Evolutionary conservation across 192 early-diverging fungal species (phyloP).

Genomic region (Linnemannia zychae): DNA sequence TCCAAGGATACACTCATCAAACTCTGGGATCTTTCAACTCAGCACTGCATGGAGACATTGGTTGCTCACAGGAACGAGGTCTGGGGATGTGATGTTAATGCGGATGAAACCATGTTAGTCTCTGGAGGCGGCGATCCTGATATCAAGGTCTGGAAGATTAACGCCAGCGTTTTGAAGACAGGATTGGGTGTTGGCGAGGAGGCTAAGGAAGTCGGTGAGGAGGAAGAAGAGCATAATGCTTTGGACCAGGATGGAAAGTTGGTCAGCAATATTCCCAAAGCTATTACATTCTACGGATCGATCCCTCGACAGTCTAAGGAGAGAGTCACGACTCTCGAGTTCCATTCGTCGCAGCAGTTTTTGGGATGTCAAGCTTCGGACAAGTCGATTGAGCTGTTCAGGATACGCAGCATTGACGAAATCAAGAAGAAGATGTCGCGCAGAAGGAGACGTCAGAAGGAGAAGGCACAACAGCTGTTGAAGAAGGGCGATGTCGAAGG

Average conservation of each 20-base stretch:
- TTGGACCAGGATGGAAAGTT: slow-evolving; percentile 3
- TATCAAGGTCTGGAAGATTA: slow-evolving; percentile 91
- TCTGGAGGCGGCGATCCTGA: slow-evolving; percentile 90
- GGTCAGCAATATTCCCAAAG: slow-evolving; percentile 65
- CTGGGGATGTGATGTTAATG: slow-evolving; percentile 85
- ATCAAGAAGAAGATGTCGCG: slow-evolving; percentile 88
- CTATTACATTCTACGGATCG: slow-evolving; percentile 80
- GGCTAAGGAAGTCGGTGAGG: slow-evolving; percentile 58
- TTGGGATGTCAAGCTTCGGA: slow-evolving; percentile 87
- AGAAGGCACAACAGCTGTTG: slow-evolving; percentile 72
- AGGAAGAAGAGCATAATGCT: slow-evolving; percentile 23
- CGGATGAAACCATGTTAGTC: slow-evolving; percentile 75
- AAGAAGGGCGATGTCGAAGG: slow-evolving; percentile 60
- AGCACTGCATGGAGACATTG: slow-evolving; percentile 95
- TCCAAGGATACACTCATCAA: slow-evolving; percentile 98
- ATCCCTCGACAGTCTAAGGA: slow-evolving; percentile 87
- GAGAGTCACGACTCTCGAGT: slow-evolving; percentile 81
- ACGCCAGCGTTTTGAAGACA: slow-evolving; percentile 67
- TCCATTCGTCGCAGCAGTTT: slow-evolving; percentile 84
- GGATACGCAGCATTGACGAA: slow-evolving; percentile 81
- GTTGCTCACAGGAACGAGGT: slow-evolving; percentile 94
- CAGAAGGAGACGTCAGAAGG: slow-evolving; percentile 80
- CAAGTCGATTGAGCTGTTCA: slow-evolving; percentile 87
- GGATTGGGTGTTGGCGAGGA: slow-evolving; percentile 67
- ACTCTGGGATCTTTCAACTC: slow-evolving; percentile 95